Conservation (phyloP, 2,329 filamentous ascomycete genomes). For the Epichloe glyceriae region DNA sequence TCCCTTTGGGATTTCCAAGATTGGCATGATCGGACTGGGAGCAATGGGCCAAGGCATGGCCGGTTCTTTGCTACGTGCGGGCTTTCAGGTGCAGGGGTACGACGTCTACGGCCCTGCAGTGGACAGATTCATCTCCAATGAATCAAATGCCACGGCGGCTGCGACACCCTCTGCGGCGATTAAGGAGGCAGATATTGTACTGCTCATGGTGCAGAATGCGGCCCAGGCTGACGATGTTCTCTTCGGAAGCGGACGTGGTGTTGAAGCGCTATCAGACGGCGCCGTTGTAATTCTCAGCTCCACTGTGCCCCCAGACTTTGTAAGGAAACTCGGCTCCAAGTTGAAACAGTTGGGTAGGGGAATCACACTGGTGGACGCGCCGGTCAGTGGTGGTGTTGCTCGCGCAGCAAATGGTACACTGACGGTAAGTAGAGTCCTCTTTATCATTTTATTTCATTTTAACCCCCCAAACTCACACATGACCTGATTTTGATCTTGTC, state of each 20-base stretch:
- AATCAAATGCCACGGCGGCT: constrained; percentile 12
- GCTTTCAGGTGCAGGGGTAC: constrained; percentile 21
- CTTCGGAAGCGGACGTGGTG: constrained; percentile 18
- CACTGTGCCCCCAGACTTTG: constrained; percentile 22
- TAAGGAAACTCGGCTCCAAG: constrained; percentile 10
- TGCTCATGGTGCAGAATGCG: constrained; percentile 25
- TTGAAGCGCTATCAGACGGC: constrained; percentile 13
- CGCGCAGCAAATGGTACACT: constrained; percentile 23
- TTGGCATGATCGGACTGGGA: constrained; percentile 24
- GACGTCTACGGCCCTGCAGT: constrained; percentile 19
- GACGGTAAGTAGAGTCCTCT: constrained; percentile 12
- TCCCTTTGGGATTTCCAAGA: constrained; percentile 14
- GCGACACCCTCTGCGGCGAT: constrained; percentile 17
- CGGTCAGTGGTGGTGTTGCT: constrained; percentile 25
- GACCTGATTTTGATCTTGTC: neutral
- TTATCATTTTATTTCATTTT: too few species aligned
- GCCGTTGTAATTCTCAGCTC: constrained; percentile 22
- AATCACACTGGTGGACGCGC: constrained; percentile 21
- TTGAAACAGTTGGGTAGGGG: constrained; percentile 13
- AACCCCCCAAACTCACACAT: too few species aligned
- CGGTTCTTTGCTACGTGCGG: constrained; percentile 18
- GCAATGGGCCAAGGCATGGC: constrained; percentile 28
- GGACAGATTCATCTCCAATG: constrained; percentile 16
- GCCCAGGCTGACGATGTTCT: constrained; percentile 19
- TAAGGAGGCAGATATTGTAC: constrained; percentile 16